phyloP scores from a whole-genome alignment of 345 rosid species.

The Bretschneidera sinensis region DNA sequence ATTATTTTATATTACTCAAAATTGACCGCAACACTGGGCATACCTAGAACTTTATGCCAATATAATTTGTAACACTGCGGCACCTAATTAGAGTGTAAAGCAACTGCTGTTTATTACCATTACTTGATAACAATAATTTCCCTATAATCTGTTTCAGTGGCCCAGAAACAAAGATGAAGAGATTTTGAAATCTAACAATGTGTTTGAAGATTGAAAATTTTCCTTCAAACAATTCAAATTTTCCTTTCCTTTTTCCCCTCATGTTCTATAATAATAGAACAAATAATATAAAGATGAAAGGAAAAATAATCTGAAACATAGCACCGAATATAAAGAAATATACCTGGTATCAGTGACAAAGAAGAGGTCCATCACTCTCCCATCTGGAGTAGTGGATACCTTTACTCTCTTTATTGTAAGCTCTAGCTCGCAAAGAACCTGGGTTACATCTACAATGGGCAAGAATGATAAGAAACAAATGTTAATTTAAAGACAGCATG shows the following conservation, averaged over 20 bases:
- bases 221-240: no score
- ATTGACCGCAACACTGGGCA: no score
- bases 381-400: constrained; percentile 68
- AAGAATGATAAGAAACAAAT: not conserved
- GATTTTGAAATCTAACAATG: not conserved
- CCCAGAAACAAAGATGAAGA: not conserved
- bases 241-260: not conserved
- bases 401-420: constrained; percentile 61
- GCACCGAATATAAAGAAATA: not conserved
- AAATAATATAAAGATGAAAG: not conserved
- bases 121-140: not conserved
- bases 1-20: not conserved
- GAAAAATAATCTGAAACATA: not conserved
- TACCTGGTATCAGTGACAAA: constrained; percentile 68
- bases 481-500: not conserved
- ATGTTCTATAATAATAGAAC: not conserved
- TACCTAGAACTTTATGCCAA: no score
- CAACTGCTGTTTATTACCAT: not conserved
- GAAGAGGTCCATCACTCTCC: constrained; percentile 66
- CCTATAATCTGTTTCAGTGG: not conserved
- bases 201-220: not conserved
- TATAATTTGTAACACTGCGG: no score
- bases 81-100: no score
- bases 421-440: constrained; percentile 62
- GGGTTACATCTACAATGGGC: constrained; percentile 44